Percentiles rank a stretch among this genome's conserved stretches.
Conservation (phyloP, 176 grass and related monocot genomes). For the Pharus latifolius region DNA sequence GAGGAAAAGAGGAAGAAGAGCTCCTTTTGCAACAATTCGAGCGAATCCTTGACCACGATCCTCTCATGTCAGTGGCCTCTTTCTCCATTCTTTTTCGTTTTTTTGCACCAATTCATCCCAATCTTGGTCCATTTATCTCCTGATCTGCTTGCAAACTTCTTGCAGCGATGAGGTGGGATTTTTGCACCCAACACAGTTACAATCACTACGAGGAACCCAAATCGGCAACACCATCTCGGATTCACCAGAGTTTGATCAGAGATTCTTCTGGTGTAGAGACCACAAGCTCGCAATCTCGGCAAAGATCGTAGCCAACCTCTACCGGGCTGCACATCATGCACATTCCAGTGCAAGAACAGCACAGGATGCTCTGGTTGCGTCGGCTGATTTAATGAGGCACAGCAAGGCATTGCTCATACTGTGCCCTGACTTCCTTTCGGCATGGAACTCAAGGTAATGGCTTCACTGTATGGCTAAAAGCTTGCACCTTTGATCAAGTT, state of each 20-base stretch:
- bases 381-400: constrained; percentile 26
- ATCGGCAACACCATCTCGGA: background rate
- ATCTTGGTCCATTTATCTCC: too few species aligned
- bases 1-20: too few species aligned
- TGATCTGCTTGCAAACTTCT: too few species aligned
- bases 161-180: constrained; percentile 43
- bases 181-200: constrained; percentile 31
- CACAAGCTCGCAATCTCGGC: constrained; percentile 44
- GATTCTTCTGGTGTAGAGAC: constrained; percentile 30
- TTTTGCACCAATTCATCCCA: background rate
- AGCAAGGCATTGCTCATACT: constrained; percentile 33
- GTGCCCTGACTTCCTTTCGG: constrained; percentile 26
- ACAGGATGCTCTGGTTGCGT: background rate
- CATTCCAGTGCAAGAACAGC: constrained; percentile 18
- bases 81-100: too few species aligned
- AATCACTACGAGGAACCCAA: constrained; percentile 1
- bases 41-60: background rate
- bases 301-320: constrained; percentile 15
- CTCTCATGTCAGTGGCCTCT: background rate
- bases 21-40: constrained; percentile 13
- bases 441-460: constrained; percentile 39
- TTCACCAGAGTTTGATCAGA: constrained; percentile 5
- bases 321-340: constrained; percentile 8
- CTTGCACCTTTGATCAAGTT: background rate
- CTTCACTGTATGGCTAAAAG: background rate